Base-by-base conservation (phyloP, 768 basidiomycete species). In the Rhizopogon vesiculosus region DNA sequence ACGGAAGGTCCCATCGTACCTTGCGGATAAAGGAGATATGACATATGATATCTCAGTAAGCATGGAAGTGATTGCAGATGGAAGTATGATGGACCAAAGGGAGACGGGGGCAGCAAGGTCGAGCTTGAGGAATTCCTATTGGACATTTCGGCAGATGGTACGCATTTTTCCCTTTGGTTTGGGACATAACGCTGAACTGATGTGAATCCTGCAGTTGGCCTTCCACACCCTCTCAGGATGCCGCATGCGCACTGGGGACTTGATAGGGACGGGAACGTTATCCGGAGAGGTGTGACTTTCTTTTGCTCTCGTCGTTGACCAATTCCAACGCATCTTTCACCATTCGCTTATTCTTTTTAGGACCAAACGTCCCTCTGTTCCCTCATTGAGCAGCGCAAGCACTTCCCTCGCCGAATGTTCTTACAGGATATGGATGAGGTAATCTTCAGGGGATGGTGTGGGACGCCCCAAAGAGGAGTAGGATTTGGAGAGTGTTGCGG, bases 401-500 rank as follows among this genome's bases (percentile, higher is more conserved):
- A 45, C 29, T 53, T 35, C 41, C 52, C 41, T 15, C 3, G 15
- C 29, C 42, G 29, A 43, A 43, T 33, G 42, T 53, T 53, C 28
- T 13, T 53, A 22, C 41, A 53, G 22, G 52, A 53, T 13, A 10
- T 16, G 1, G 52, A 53, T 15, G 43, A 53, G 29, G 29, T 53
- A 9, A 18, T 53, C 1, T 46, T 53, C 41, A 46, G 29, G 2
- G 52, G 25, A 10, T 53, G 52, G 42, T 44, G 52, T 41, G 43
- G 52, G 10, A 15, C 29, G 3, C 18, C 12, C 19, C 12, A 29
- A 29, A 7, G 52, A 16, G 5, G 35, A 22, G 18, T 53, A 22
- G 52, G 52, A 35, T 53, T 53, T 46, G 52, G 52, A 43, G 51
- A 53, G 43, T 53, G 52, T 31, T 16, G 52, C 19, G 52, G 52